Evolutionary conservation across 306 rosid species (phyloP).

Genomic region (Medicago truncatula): DNA sequence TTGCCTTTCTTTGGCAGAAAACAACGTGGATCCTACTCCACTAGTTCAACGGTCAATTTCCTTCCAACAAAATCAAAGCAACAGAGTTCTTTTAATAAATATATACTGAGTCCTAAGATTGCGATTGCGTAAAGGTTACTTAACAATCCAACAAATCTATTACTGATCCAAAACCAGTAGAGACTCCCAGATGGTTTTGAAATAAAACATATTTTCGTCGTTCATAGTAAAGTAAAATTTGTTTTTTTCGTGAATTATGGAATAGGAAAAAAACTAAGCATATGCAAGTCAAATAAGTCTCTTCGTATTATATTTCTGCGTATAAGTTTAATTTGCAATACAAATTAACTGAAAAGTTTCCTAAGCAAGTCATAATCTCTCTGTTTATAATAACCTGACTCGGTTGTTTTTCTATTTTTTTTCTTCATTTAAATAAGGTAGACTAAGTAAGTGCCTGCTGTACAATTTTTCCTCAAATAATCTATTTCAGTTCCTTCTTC

Average conservation of each 20-base stretch:
- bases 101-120: no score
- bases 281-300: background rate
- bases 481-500: slow-evolving; percentile 9
- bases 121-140: no score
- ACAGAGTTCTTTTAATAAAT: no score
- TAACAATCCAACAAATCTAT: no score
- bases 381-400: background rate
- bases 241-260: background rate
- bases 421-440: background rate
- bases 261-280: background rate
- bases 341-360: no score
- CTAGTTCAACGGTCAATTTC: no score
- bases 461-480: slow-evolving; percentile 25
- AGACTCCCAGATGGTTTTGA: no score
- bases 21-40: no score
- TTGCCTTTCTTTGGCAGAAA: background rate
- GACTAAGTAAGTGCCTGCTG: background rate
- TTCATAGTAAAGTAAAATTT: background rate
- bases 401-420: background rate
- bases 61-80: background rate
- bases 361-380: background rate
- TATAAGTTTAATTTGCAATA: no score
- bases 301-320: no score
- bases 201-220: background rate
- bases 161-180: no score